Percentiles rank a stretch among this genome's conserved stretches.
phyloP scores from a whole-genome alignment of 2,329 filamentous ascomycete species.

The Rosellinia necatrix region DNA sequence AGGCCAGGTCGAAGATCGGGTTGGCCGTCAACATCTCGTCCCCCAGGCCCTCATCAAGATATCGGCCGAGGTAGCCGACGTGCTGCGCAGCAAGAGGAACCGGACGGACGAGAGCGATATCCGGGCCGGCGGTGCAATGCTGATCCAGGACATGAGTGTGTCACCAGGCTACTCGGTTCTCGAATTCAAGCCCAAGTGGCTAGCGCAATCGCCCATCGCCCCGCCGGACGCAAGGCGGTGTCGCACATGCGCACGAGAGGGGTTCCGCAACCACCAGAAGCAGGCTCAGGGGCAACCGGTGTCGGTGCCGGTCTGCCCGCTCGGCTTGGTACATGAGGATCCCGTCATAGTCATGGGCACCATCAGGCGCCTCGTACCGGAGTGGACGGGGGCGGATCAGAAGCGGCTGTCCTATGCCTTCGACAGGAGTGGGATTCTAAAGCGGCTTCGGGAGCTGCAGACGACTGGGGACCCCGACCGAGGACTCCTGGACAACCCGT shows the following conservation, averaged over 20 bases:
- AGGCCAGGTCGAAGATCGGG: conserved; percentile 56
- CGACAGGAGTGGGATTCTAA: conserved; percentile 44
- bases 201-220: conserved; percentile 74
- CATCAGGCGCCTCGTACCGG: conserved; percentile 46
- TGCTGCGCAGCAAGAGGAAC: conserved; percentile 51
- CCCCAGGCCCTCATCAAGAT: conserved; percentile 39
- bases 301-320: conserved; percentile 61
- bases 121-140: conserved; percentile 65
- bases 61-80: conserved; percentile 50
- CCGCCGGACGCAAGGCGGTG: conserved; percentile 67
- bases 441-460: conserved; percentile 43
- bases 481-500: conserved; percentile 48
- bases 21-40: conserved; percentile 42
- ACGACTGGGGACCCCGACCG: conserved; percentile 48
- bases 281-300: conserved; percentile 43
- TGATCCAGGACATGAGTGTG: conserved; percentile 75
- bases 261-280: conserved; percentile 52
- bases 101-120: conserved; percentile 52
- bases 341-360: conserved; percentile 50
- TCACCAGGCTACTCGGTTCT: conserved; percentile 50
- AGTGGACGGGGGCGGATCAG: conserved; percentile 39
- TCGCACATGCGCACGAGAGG: conserved; percentile 70
- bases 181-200: conserved; percentile 87
- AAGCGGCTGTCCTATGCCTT: conserved; percentile 46
- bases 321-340: conserved; percentile 63